phyloP scores from a whole-genome alignment of 176 grass and related monocot species.

The Musa beccarii region DNA sequence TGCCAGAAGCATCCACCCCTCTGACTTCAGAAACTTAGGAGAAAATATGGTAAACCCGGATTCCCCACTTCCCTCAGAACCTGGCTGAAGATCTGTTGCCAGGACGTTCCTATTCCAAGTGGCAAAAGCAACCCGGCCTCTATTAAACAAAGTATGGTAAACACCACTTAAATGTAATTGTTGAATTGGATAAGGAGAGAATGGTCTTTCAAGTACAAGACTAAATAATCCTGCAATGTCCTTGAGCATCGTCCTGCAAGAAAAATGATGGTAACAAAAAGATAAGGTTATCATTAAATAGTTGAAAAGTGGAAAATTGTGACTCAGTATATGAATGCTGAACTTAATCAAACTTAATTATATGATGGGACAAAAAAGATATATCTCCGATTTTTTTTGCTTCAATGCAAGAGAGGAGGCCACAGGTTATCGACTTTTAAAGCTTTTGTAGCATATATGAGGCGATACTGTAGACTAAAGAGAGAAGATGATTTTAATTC shows the following conservation, averaged over 20 bases:
- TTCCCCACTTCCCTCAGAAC: slow-evolving; percentile 32
- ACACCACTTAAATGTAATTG: slow-evolving; percentile 63
- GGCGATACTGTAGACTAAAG: no score
- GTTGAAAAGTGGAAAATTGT: not conserved
- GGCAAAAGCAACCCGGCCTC: slow-evolving; percentile 47
- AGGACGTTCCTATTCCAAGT: slow-evolving; percentile 56
- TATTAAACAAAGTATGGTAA: slow-evolving; percentile 76
- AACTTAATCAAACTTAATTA: not conserved
- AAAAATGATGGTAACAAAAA: slow-evolving; percentile 15
- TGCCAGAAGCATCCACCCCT: slow-evolving; percentile 50
- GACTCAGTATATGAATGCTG: not conserved
- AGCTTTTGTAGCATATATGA: not conserved
- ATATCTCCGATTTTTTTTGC: not conserved
- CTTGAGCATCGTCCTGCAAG: slow-evolving; percentile 48
- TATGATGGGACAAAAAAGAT: not conserved
- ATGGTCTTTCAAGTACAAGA: slow-evolving; percentile 92
- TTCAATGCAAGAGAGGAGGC: not conserved
- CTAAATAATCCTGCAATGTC: slow-evolving; percentile 44
- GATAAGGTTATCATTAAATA: not conserved
- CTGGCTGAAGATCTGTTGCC: slow-evolving; percentile 28
- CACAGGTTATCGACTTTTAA: not conserved
- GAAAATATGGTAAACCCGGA: slow-evolving; percentile 78
- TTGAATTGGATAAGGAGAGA: slow-evolving; percentile 82
- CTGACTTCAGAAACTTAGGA: slow-evolving; percentile 50
- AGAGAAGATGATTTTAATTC: no score